Evolutionary conservation across 2,329 filamentous ascomycete genomes (phyloP).

Genomic region (Didymosphaeria variabile): DNA sequence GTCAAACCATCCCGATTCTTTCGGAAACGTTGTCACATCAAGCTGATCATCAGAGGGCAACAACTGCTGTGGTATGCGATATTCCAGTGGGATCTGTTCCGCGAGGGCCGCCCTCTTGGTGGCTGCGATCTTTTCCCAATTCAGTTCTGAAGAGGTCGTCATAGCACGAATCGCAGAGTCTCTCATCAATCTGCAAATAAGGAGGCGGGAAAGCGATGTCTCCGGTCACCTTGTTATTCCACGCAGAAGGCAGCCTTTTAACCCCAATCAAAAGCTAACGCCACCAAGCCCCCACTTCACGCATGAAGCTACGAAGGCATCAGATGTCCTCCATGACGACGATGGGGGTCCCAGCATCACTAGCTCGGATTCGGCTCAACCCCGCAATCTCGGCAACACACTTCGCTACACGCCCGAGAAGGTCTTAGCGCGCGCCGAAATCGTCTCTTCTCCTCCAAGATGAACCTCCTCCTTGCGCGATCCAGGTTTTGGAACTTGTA

Average conservation of each 20-base stretch:
- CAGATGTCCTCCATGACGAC: constrained; percentile 4
- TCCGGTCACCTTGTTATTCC: background rate
- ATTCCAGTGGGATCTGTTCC: constrained; percentile 66
- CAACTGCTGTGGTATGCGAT: constrained; percentile 63
- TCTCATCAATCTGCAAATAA: background rate
- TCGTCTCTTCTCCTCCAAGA: no score
- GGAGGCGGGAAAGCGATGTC: background rate
- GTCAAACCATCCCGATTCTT: constrained; percentile 67
- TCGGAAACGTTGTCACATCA: constrained; percentile 66
- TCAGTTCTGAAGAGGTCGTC: constrained; percentile 28
- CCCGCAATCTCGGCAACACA: constrained; percentile 13
- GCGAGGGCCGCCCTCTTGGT: constrained; percentile 55
- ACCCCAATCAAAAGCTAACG: background rate
- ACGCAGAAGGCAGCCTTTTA: constrained; percentile 1
- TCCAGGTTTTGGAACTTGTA: background rate
- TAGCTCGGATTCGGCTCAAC: constrained; percentile 1
- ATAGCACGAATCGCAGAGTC: background rate
- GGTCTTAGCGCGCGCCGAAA: constrained; percentile 5
- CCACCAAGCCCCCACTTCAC: constrained; percentile 2
- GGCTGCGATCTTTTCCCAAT: constrained; percentile 58
- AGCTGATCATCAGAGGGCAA: constrained; percentile 63
- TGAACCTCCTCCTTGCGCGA: background rate
- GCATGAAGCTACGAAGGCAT: background rate
- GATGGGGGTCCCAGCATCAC: background rate
- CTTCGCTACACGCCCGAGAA: background rate